These are phyloP conservation scores for Tolypocladium album DNA, from an alignment of 2,329 filamentous ascomycete genomes.

Conservation along the genomic window DNA sequence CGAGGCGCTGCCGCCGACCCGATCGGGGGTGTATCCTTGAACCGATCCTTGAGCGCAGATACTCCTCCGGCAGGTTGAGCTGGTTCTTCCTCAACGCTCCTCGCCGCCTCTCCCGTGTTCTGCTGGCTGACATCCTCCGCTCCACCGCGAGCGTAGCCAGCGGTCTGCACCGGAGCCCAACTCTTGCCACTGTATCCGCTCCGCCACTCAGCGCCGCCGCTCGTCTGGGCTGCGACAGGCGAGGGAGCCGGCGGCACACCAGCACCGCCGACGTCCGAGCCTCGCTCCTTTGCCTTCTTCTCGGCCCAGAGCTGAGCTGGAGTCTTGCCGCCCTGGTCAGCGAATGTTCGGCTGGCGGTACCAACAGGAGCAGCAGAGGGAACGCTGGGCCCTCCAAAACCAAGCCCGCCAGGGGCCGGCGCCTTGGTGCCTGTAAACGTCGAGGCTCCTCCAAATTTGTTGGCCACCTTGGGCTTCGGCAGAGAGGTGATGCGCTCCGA, in stretches of 20 bases:
- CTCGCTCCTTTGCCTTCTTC: slow-evolving; percentile 78
- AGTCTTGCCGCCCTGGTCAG: slow-evolving; percentile 89
- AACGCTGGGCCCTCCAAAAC: slow-evolving; percentile 48
- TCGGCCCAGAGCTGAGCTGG: slow-evolving; percentile 96
- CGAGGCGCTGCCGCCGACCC: slow-evolving; percentile 32
- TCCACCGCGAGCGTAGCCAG: slow-evolving; percentile 51
- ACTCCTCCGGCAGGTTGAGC: slow-evolving; percentile 53
- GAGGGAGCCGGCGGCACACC: slow-evolving; percentile 33
- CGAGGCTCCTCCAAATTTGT: slow-evolving; percentile 66
- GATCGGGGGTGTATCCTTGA: slow-evolving; percentile 67
- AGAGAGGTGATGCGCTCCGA: slow-evolving; percentile 76
- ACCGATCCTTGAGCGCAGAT: slow-evolving; percentile 68
- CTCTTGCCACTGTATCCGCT: slow-evolving; percentile 84
- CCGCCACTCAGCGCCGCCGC: slow-evolving; percentile 71
- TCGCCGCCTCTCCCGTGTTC: slow-evolving; percentile 45
- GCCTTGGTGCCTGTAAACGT: slow-evolving; percentile 83
- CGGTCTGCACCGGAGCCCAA: slow-evolving; percentile 74
- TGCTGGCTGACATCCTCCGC: slow-evolving; percentile 41
- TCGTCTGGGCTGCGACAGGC: slow-evolving; percentile 56
- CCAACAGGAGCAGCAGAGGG: slow-evolving; percentile 54
- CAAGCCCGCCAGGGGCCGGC: slow-evolving; percentile 61
- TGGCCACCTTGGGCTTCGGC: slow-evolving; percentile 90
- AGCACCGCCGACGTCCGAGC: slow-evolving; percentile 30
- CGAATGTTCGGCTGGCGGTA: slow-evolving; percentile 82
- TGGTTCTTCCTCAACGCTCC: slow-evolving; percentile 37